Conservation (phyloP, 2,329 filamentous ascomycete species). For the Epichloe gansuensis region DNA sequence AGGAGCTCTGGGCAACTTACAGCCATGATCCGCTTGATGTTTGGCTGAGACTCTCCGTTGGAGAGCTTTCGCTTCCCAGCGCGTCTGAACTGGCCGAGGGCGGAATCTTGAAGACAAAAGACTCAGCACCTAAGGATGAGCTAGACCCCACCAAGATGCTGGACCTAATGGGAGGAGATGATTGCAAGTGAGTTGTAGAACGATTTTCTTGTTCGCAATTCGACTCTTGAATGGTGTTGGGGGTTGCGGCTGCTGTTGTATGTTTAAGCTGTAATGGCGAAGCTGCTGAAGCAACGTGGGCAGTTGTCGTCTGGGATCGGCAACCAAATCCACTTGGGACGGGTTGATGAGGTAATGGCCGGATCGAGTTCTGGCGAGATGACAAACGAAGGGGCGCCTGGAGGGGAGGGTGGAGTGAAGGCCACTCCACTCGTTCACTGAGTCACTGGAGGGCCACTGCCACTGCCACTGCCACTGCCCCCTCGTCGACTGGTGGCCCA, state of each 20-base stretch:
- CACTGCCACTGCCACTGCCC: no score
- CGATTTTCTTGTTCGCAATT: not conserved
- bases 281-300: not conserved
- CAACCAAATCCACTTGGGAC: not conserved
- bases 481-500: no score
- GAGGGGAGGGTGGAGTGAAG: not conserved
- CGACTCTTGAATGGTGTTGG: not conserved
- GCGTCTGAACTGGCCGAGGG: slow-evolving; percentile 28
- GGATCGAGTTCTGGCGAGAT: not conserved
- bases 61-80: slow-evolving; percentile 59
- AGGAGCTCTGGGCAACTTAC: slow-evolving; percentile 30
- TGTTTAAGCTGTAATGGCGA: not conserved
- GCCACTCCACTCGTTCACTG: not conserved
- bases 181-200: not conserved
- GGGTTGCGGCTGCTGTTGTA: not conserved
- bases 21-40: slow-evolving; percentile 48
- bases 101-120: slow-evolving; percentile 23
- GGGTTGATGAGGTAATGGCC: slow-evolving; percentile 7
- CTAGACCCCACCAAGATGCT: slow-evolving; percentile 18
- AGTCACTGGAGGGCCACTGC: no score
- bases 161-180: not conserved
- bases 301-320: not conserved
- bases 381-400: slow-evolving; percentile 4
- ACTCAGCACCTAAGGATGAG: slow-evolving; percentile 24
- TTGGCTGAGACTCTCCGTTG: slow-evolving; percentile 43